These are phyloP conservation scores for Capsicum chinense DNA, from an alignment of 257 asterid species.

Conservation along the genomic window DNA sequence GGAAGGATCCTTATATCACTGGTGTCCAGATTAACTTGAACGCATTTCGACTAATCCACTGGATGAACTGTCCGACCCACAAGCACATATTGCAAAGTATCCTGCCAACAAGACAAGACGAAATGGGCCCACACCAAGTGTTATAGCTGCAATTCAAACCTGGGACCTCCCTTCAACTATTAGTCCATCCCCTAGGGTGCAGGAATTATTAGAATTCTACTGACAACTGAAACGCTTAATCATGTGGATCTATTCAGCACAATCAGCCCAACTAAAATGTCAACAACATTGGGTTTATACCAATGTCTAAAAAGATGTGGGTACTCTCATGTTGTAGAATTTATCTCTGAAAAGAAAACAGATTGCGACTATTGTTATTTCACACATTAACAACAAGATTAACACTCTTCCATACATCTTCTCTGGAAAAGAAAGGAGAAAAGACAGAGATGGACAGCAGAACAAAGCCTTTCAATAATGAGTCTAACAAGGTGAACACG, in stretches of 20 bases:
- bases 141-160: neutral
- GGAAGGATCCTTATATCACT: neutral
- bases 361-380: neutral
- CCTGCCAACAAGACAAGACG: neutral
- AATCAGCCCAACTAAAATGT: neutral
- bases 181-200: neutral
- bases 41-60: neutral
- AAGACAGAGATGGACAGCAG: neutral
- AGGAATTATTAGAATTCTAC: neutral
- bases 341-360: neutral
- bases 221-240: neutral
- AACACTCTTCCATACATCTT: neutral
- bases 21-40: neutral
- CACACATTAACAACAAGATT: neutral
- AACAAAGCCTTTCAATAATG: neutral
- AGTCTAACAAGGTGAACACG: neutral
- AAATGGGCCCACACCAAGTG: neutral
- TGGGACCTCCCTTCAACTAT: conserved; percentile 11
- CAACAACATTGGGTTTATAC: conserved; percentile 9
- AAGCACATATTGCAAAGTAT: conserved; percentile 7
- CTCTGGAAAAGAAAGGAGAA: neutral
- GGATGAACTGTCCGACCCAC: neutral
- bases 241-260: neutral
- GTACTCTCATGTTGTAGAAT: neutral
- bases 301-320: neutral